Base-by-base conservation (phyloP, 257 asterid genomes). In the Solanum rostratum region DNA sequence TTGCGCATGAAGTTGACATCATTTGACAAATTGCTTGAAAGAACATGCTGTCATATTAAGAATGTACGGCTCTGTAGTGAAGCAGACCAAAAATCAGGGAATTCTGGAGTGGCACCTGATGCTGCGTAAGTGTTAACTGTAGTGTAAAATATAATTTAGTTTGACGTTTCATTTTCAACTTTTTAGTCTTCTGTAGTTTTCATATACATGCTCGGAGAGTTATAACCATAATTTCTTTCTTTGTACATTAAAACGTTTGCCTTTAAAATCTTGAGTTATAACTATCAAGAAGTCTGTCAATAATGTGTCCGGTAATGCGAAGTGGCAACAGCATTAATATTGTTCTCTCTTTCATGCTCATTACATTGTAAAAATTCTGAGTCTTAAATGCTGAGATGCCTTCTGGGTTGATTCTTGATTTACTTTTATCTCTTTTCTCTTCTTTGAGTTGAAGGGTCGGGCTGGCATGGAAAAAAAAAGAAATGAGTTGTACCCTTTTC, bases 51-150 rank as follows among this genome's bases (percentile, higher is more conserved):
- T 84, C 90, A 88, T 50, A 94, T 97, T 86, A 92, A 87, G 92
- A 90, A 94, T 89, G 99, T 97, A 87, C 91, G 99, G 45, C 96
- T 97, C 79, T 95, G 92, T 89, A 93, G 98, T 43, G 99, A 95
- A 89, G 84, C 92, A 11, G 97, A 91, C 89, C 97, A 91, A 87
- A 93, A 89, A 85, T 78, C 93, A 76, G 98, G 96, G 85, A 93
- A 84, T 90, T 86, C 87, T 89, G 98, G 98, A 84, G 98, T 97
- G 87, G 99, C 99, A n/a, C 99, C 99, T 71, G 99, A 97, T 92
- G 99, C 99, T 87, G 98, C 97, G 99, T 97, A 92, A 91, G 92
- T 86, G 85, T 88, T 45, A 49, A 19, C 29, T 30, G 29, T 46
- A 63, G 79, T 76, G 12, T 13, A 52, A 30, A 30, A 19, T 63